A percentile compares a stretch with the other conserved stretches of the same genome.
phyloP scores from a whole-genome alignment of 1,139 yeast genomes.

The Hyphopichia pseudoburtonii region DNA sequence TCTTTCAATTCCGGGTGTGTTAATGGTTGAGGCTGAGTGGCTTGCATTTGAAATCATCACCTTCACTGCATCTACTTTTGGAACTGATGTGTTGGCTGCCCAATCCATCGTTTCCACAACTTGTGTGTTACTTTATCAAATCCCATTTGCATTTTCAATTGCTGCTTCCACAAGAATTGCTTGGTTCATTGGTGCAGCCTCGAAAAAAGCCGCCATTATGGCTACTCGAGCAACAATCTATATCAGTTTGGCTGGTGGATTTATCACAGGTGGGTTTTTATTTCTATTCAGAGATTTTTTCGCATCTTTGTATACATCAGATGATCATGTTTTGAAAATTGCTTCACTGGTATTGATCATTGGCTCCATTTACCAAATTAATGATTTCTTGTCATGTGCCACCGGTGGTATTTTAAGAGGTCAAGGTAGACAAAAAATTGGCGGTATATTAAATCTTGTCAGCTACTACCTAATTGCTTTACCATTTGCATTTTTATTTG shows the following conservation, averaged over 20 bases:
- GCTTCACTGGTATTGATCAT: slow-evolving; percentile 54
- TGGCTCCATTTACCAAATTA: slow-evolving; percentile 59
- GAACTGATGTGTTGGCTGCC: slow-evolving; percentile 68
- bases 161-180: slow-evolving; percentile 78
- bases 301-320: slow-evolving; percentile 52
- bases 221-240: slow-evolving; percentile 43
- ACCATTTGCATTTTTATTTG: slow-evolving; percentile 56
- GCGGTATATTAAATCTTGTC: slow-evolving; percentile 57
- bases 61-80: slow-evolving; percentile 60
- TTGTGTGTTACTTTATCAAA: slow-evolving; percentile 66
- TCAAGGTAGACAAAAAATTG: slow-evolving; percentile 67
- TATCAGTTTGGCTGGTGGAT: slow-evolving; percentile 45
- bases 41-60: slow-evolving; percentile 66
- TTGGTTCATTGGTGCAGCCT: slow-evolving; percentile 74
- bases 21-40: slow-evolving; percentile 72
- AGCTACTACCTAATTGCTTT: slow-evolving; percentile 60
- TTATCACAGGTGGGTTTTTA: slow-evolving; percentile 36
- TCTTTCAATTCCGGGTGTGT: slow-evolving; percentile 59
- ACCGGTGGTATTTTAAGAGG: slow-evolving; percentile 64
- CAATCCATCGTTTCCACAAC: slow-evolving; percentile 72
- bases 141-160: slow-evolving; percentile 73
- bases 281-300: slow-evolving; percentile 38
- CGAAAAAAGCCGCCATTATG: slow-evolving; percentile 47
- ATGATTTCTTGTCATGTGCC: slow-evolving; percentile 54
- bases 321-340: slow-evolving; percentile 45